Conservation (phyloP, 2,329 filamentous ascomycete genomes). For the Pseudogymnoascus sp. region DNA sequence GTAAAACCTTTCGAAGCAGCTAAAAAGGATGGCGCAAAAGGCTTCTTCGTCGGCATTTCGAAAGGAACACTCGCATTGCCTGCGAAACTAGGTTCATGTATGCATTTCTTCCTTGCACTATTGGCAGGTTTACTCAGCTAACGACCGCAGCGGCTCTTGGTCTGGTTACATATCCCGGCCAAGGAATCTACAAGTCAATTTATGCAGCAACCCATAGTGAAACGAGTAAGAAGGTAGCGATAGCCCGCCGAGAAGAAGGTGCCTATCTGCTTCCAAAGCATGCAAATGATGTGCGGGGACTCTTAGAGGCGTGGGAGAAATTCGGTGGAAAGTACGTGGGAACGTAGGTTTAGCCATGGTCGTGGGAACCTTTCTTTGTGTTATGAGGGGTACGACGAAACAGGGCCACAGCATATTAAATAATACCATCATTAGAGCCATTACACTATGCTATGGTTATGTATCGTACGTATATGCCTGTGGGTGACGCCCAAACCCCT, state of each 20-base stretch:
- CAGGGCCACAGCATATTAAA: no score
- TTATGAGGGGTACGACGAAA: no score
- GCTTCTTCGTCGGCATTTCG: conserved; percentile 14
- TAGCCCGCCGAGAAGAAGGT: neutral
- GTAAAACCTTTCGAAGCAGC: conserved; percentile 15
- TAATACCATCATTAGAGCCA: no score
- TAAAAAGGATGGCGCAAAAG: conserved; percentile 14
- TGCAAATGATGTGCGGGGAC: neutral
- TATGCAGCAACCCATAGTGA: neutral
- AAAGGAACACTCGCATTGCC: conserved; percentile 14
- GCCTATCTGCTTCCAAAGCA: neutral
- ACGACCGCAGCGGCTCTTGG: conserved; percentile 31
- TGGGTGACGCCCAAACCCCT: no score
- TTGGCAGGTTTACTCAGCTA: neutral
- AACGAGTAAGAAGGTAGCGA: neutral
- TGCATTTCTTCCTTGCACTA: neutral
- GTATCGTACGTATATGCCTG: no score
- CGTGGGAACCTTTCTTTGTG: neutral
- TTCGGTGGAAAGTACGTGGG: neutral
- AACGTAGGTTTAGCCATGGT: neutral
- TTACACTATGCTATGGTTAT: no score
- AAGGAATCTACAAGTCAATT: conserved; percentile 15
- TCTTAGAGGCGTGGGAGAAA: neutral
- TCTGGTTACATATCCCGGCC: conserved; percentile 16
- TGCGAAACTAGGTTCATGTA: conserved; percentile 12